These are phyloP conservation scores for Nigrospora oryzae DNA, from an alignment of 2,329 filamentous ascomycete genomes.

Conservation along the genomic window DNA sequence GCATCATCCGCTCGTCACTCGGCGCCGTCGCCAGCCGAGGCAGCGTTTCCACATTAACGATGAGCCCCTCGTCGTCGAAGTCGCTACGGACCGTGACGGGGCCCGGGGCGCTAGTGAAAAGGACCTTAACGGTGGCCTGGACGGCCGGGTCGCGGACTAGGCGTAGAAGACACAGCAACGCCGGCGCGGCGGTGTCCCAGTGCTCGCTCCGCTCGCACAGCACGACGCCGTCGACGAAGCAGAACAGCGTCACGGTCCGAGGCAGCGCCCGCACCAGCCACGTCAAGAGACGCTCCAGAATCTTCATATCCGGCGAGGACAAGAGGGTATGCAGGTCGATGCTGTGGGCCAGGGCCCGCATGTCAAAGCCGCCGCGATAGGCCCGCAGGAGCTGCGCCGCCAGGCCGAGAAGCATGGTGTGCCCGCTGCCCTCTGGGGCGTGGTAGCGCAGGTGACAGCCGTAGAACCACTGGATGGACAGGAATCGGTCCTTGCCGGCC, in stretches of 20 bases:
- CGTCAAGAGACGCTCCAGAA: neutral
- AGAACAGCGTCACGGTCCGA: neutral
- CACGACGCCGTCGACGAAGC: conserved; percentile 2
- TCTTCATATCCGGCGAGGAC: neutral
- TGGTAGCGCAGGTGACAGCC: conserved; percentile 1
- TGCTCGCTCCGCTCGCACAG: conserved; percentile 3
- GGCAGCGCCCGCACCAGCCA: conserved; percentile 3
- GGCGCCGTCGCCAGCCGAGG: conserved; percentile 5
- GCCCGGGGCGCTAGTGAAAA: conserved; percentile 9
- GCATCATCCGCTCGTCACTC: neutral
- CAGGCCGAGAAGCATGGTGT: conserved; percentile 4
- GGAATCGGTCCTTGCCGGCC: neutral
- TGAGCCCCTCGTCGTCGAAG: conserved; percentile 7
- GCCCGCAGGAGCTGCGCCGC: conserved; percentile 4
- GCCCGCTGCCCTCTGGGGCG: neutral
- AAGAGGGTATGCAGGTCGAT: neutral
- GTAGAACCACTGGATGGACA: conserved; percentile 6
- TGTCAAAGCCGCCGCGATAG: conserved; percentile 2
- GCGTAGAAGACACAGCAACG: neutral
- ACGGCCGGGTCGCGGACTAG: neutral
- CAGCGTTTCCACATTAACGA: conserved; percentile 7
- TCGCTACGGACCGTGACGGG: conserved; percentile 1
- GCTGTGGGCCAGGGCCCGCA: neutral
- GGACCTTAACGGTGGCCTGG: conserved; percentile 5
- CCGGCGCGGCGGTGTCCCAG: neutral